Evolutionary conservation across 495 filamentous ascomycete genomes (phyloP).

Genomic region (Podospora tetraspora): DNA sequence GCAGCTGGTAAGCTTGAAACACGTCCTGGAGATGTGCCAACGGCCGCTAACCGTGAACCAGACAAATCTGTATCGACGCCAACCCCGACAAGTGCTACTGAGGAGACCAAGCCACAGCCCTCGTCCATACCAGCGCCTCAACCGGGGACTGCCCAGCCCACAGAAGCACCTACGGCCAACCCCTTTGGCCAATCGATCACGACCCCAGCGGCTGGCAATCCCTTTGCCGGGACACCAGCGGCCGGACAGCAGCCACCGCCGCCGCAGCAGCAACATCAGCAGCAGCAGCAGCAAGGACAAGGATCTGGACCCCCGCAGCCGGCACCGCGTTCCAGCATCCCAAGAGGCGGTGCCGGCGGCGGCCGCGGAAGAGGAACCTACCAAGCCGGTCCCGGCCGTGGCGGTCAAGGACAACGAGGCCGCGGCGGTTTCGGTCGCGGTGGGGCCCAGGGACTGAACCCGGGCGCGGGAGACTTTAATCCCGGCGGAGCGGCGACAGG

Average conservation of each 20-base stretch:
- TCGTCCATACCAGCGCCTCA: background rate
- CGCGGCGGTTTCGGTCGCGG: conserved; percentile 24
- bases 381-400: conserved; percentile 17
- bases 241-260: background rate
- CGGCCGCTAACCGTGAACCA: conserved; percentile 18
- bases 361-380: conserved; percentile 13
- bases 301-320: conserved; percentile 4
- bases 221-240: conserved; percentile 19
- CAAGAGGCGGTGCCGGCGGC: conserved; percentile 13
- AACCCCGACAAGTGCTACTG: conserved; percentile 14
- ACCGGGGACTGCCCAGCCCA: background rate
- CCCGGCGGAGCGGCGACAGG: conserved; percentile 19
- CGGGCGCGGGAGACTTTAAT: conserved; percentile 27
- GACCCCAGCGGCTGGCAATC: conserved; percentile 13
- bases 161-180: background rate
- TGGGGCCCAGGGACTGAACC: conserved; percentile 23
- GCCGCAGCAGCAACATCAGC: conserved; percentile 7
- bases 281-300: conserved; percentile 13
- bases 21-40: background rate
- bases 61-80: conserved; percentile 12
- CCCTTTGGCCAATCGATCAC: conserved; percentile 11
- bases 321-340: conserved; percentile 12
- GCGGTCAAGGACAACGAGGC: conserved; percentile 25
- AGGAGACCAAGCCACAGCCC: conserved; percentile 21
- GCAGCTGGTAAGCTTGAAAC: conserved; percentile 21